phyloP scores from a whole-genome alignment of 139 green algal genomes.

The Micromonas commoda region DNA sequence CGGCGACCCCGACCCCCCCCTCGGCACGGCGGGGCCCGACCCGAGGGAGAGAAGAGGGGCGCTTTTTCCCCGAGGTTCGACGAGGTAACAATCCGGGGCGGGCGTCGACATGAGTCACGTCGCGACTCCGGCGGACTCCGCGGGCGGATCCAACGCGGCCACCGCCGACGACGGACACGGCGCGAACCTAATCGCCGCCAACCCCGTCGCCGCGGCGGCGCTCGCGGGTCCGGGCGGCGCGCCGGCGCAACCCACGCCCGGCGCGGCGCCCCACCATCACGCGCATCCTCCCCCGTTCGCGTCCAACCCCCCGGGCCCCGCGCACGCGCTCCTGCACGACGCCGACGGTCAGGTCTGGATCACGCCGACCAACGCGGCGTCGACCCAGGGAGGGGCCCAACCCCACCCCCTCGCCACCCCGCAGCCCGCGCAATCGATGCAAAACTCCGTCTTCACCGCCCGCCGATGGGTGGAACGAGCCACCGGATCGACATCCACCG shows the following conservation, averaged over 20 bases:
- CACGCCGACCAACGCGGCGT: neutral
- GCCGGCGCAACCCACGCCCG: neutral
- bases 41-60: no score
- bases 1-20: no score
- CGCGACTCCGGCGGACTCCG: neutral
- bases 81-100: no score
- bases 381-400: neutral
- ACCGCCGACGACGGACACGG: neutral
- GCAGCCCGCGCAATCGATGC: neutral
- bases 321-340: no score
- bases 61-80: neutral
- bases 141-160: neutral
- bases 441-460: conserved; percentile 7
- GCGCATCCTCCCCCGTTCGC: no score
- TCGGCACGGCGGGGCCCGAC: no score
- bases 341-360: neutral
- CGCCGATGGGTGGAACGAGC: neutral
- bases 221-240: neutral
- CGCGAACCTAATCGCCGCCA: neutral
- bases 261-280: neutral
- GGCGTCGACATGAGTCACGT: no score
- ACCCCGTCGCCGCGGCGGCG: neutral
- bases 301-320: no score
- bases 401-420: no score
- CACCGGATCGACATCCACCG: neutral